phyloP scores from a whole-genome alignment of 2,329 filamentous ascomycete genomes.

The Colletotrichum sp. region DNA sequence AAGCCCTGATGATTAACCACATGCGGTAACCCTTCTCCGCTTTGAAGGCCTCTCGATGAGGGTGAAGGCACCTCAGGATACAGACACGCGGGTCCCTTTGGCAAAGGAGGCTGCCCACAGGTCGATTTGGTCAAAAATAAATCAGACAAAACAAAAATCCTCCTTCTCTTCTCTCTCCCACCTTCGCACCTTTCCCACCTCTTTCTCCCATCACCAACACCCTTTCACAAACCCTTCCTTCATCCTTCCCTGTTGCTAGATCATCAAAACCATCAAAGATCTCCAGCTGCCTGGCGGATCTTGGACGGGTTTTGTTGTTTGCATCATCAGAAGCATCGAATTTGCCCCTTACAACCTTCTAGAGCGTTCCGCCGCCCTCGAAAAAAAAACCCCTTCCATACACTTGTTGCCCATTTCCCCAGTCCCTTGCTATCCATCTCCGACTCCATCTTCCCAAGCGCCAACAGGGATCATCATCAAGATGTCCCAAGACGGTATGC shows the following conservation, averaged over 20 bases:
- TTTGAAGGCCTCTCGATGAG: not conserved
- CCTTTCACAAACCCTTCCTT: not conserved
- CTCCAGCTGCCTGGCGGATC: not conserved
- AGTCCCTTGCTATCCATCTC: not conserved
- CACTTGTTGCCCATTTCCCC: not conserved
- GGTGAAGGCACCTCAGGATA: not conserved
- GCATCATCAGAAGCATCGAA: not conserved
- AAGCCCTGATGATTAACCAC: not conserved
- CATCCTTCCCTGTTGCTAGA: not conserved
- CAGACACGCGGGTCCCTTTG: not conserved
- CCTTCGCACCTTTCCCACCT: not conserved
- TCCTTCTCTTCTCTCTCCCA: not conserved
- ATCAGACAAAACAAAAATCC: not conserved
- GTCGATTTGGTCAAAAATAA: not conserved
- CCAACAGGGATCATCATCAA: not conserved
- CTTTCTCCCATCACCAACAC: not conserved
- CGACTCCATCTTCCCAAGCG: not conserved
- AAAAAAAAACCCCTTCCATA: not conserved
- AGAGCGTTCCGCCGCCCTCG: not conserved
- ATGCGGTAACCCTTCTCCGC: not conserved
- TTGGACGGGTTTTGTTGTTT: not conserved
- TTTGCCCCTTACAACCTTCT: not conserved
- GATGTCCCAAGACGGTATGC: not conserved
- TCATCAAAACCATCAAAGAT: not conserved
- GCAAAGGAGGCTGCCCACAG: not conserved